phyloP scores from a whole-genome alignment of 169 alveolate genomes.

The Perkinsus olseni region DNA sequence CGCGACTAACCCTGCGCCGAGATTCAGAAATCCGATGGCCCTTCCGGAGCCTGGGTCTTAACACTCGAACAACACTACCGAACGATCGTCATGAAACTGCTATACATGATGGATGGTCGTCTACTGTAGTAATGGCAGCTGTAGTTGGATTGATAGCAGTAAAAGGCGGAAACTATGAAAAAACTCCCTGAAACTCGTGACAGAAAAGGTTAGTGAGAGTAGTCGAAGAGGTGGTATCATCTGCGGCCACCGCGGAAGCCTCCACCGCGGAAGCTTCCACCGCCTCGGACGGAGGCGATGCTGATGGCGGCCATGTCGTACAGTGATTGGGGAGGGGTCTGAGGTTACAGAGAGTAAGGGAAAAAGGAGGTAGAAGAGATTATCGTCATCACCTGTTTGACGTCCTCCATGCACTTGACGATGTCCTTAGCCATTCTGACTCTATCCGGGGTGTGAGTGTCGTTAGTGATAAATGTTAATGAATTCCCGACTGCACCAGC shows the following conservation, averaged over 20 bases:
- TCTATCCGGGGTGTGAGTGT: conserved; percentile 65
- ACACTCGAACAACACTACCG: no score
- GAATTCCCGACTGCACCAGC: conserved; percentile 79
- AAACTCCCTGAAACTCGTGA: neutral
- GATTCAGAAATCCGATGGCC: no score
- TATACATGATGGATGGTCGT: neutral
- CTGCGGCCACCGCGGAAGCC: neutral
- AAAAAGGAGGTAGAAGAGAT: neutral
- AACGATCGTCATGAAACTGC: neutral
- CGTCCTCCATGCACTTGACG: conserved; percentile 72
- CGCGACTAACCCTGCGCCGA: neutral
- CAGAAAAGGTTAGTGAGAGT: neutral
- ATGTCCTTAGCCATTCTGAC: conserved; percentile 75
- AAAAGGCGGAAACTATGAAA: neutral
- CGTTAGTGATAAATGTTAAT: conserved; percentile 39
- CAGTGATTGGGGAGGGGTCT: neutral
- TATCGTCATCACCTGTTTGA: conserved; percentile 68
- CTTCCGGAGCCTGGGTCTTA: no score
- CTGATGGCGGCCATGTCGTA: neutral
- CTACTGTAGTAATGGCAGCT: neutral
- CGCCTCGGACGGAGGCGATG: neutral
- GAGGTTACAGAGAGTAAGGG: neutral
- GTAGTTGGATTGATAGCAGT: neutral
- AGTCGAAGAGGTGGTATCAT: neutral
- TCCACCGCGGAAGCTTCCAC: neutral